Evolutionary conservation across 2,329 filamentous ascomycete species (phyloP), one percentile per base, ranked within the genome.

Genomic region (Sporothrix curviconia): DNA sequence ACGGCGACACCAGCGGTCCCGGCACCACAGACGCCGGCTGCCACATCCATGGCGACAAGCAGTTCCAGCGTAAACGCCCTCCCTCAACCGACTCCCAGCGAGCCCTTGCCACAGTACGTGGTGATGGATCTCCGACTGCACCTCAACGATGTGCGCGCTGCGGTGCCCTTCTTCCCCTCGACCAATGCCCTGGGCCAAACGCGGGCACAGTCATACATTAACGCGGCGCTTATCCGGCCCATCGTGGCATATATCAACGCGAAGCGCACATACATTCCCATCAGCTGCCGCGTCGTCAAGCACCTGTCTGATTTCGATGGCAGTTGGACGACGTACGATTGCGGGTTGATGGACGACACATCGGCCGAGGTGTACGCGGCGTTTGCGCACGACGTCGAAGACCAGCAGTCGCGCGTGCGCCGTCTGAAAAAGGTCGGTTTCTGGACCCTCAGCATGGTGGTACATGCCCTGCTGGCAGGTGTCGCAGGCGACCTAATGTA

Each of bases 201-300:
- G 1, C 86, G 84, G 15, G 88, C 96, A 68, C 82, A 97, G 50
- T 95, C 90, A 1, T 99, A 97, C 70, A 88, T 96, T 66, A 97
- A 96, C 72, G 95, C 95, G 70, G 91, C 94, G 1, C 84, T 97
- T 4, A 90, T 97, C 36, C 85, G 94, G 4, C 94, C 94, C 15
- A 99, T 99, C 60, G 92, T 99, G 40, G 94, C 94, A 7, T 99
- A 97, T 70, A 97, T 99, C 73, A 99, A 99, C 72, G 89, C 90
- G 42, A 90, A 91, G 70, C 87, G 86, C 68, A 95, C 92, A 0
- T 97, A 96, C 67, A 97, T 99, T 43, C 94, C 94, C 25, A 90
- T 99, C 66, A 89, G 87, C 65, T 97, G 94, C 73, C 87, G 92
- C 60, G 89, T 99, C 50, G 90, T 97, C 62, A 99, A 99, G 76